Base-by-base conservation (phyloP, 169 alveolate species). In the Babesia gibsoni region DNA sequence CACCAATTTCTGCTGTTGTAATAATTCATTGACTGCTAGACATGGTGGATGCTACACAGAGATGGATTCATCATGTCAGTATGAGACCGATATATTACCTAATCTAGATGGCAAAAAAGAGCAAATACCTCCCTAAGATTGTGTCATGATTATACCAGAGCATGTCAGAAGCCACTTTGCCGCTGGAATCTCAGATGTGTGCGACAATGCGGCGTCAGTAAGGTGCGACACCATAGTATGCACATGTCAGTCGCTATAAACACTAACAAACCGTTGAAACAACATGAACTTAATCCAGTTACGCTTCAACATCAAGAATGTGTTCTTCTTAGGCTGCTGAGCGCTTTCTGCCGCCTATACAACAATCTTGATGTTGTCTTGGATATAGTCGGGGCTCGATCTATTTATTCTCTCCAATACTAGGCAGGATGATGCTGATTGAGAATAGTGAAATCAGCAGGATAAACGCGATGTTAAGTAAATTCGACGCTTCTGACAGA, bases 401-500 rank as follows among this genome's bases (percentile, higher is more conserved):
- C 18, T 23, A 9, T 29, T 6, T 12, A n/a, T 20, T n/a, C 1
- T 8, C 39, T 29, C 37, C 7, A 10, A 4, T 3, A 1, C 4
- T 27, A 25, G 10, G 3, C 9, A 61, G 27, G 33, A 79, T 79
- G 82, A 59, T 45, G 52, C 41, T 79, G 16, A 56, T 79, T 4
- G 88, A 79, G 27, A 46, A 79, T 42, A 30, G 69, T 45, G 83
- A 73, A 10, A 43, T 79, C 18, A 69, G 83, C 61, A 39, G 78
- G 67, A 18, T 79, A 27, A 52, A 33, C 9, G 61, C 88, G 2
- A 16, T 68, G 61, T 49, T 79, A 39, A 67, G 69, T 50, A 23
- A 49, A 8, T 79, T 79, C 42, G 88, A 67, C 54, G 88, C 83
- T 20, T 64, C 88, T 37, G 88, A 79, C n/a, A 77, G 88, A 3